These are phyloP conservation scores for Ascobolus immersus DNA, from an alignment of 495 filamentous ascomycete species.

Conservation along the genomic window DNA sequence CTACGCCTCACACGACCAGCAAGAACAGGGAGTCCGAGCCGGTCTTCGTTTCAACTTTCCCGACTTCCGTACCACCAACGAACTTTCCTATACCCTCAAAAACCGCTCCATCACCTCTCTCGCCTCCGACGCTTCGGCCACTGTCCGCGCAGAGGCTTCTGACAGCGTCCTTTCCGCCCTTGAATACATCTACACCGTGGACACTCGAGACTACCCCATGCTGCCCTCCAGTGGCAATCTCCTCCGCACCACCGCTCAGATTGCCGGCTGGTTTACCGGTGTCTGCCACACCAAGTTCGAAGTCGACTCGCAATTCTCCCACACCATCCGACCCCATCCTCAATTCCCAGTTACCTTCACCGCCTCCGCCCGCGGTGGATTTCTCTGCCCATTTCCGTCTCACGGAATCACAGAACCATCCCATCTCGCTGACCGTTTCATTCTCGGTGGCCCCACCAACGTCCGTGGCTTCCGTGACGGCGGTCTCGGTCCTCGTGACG, in stretches of 20 bases:
- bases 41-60: constrained; percentile 46
- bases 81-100: constrained; percentile 48
- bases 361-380: constrained; percentile 24
- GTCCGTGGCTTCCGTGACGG: constrained; percentile 78
- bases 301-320: constrained; percentile 38
- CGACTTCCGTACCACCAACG: constrained; percentile 32
- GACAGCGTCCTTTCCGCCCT: constrained; percentile 76
- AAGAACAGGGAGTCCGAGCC: constrained; percentile 49
- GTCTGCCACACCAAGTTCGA: constrained; percentile 77
- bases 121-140: constrained; percentile 43
- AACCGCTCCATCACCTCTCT: constrained; percentile 79
- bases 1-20: constrained; percentile 84
- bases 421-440: constrained; percentile 79
- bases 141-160: constrained; percentile 59
- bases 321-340: neutral
- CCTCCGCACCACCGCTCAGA: constrained; percentile 45
- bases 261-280: constrained; percentile 73
- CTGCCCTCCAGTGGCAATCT: constrained; percentile 63
- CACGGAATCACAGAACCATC: constrained; percentile 29
- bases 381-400: constrained; percentile 31
- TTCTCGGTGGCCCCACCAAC: constrained; percentile 79
- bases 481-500: constrained; percentile 71
- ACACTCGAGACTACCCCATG: constrained; percentile 53
- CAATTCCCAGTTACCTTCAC: constrained; percentile 18
- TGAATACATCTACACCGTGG: constrained; percentile 52